phyloP scores from a whole-genome alignment of 805 yeast species.

The Wickerhamiella musiphila region DNA sequence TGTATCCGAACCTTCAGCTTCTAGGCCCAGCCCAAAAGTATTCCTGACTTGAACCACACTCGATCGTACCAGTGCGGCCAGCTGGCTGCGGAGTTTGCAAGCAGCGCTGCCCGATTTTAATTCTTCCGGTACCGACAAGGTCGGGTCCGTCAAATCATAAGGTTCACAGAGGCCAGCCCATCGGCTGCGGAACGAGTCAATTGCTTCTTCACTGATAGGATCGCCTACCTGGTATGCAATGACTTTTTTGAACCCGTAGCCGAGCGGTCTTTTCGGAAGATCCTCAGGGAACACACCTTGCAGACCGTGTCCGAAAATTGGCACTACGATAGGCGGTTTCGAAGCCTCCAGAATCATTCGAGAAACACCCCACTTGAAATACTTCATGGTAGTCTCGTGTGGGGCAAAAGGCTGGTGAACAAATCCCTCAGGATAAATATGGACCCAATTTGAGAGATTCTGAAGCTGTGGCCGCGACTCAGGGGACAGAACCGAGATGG shows the following conservation, averaged over 20 bases:
- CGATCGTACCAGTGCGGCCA: slow-evolving; percentile 53
- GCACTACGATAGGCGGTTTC: slow-evolving; percentile 69
- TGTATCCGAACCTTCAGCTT: slow-evolving; percentile 49
- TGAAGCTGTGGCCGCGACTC: too few species aligned
- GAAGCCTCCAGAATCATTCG: slow-evolving; percentile 70
- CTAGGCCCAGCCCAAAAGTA: slow-evolving; percentile 22
- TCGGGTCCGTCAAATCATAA: slow-evolving; percentile 25
- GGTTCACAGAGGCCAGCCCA: slow-evolving; percentile 52
- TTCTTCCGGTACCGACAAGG: slow-evolving; percentile 40
- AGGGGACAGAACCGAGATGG: slow-evolving; percentile 48
- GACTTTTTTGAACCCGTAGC: slow-evolving; percentile 46
- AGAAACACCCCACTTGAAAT: slow-evolving; percentile 90
- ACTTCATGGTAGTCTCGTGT: slow-evolving; percentile 71
- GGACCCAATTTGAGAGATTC: slow-evolving; percentile 73
- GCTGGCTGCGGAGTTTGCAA: slow-evolving; percentile 42
- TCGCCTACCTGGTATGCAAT: slow-evolving; percentile 57
- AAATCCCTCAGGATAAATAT: slow-evolving; percentile 87
- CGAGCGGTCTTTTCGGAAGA: slow-evolving; percentile 34
- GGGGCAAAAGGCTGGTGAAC: slow-evolving; percentile 73
- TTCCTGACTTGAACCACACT: slow-evolving; percentile 27
- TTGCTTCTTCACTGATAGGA: slow-evolving; percentile 40
- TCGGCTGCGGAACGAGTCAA: slow-evolving; percentile 42
- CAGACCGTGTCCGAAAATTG: slow-evolving; percentile 72
- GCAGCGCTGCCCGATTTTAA: slow-evolving; percentile 51
- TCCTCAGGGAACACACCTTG: slow-evolving; percentile 76